A percentile compares a stretch with the other conserved stretches of the same genome.
phyloP scores from a whole-genome alignment of 345 rosid genomes.

The Eutrema yunnanense region DNA sequence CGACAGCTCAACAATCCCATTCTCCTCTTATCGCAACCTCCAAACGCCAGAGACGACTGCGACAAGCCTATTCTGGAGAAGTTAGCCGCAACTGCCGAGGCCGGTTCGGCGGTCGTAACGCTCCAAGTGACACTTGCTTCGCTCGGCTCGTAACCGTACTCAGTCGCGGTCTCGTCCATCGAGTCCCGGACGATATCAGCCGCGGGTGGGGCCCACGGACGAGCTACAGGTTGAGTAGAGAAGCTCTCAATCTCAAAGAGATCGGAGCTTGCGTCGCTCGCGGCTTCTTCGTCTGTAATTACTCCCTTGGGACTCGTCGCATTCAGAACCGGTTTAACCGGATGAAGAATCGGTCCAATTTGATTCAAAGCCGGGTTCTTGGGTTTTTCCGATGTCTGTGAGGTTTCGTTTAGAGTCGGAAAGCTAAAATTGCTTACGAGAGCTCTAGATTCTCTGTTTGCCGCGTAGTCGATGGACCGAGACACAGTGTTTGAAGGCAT shows the following conservation, averaged over 20 bases:
- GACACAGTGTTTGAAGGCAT: conserved; percentile 21
- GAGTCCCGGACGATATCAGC: conserved; percentile 41
- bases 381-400: not conserved
- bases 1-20: conserved; percentile 55
- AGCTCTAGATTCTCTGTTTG: conserved; percentile 7
- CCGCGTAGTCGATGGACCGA: not conserved
- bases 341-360: not conserved
- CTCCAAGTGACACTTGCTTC: conserved; percentile 94
- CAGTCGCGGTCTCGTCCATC: conserved; percentile 54
- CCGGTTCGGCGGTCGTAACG: conserved; percentile 67
- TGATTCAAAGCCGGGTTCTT: not conserved
- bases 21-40: conserved; percentile 23
- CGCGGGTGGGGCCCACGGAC: conserved; percentile 16
- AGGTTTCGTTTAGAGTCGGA: conserved; percentile 14
- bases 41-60: not conserved
- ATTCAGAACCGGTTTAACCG: conserved; percentile 10
- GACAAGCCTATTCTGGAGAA: conserved; percentile 47
- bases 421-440: conserved; percentile 9
- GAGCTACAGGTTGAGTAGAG: conserved; percentile 51
- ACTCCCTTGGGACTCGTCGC: not conserved
- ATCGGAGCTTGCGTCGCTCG: conserved; percentile 92
- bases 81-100: conserved; percentile 34
- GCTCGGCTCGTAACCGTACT: conserved; percentile 71
- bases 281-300: conserved; percentile 47
- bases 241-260: conserved; percentile 95